phyloP scores from a whole-genome alignment of 2,329 filamentous ascomycete genomes.

The Fusarium paranaense region DNA sequence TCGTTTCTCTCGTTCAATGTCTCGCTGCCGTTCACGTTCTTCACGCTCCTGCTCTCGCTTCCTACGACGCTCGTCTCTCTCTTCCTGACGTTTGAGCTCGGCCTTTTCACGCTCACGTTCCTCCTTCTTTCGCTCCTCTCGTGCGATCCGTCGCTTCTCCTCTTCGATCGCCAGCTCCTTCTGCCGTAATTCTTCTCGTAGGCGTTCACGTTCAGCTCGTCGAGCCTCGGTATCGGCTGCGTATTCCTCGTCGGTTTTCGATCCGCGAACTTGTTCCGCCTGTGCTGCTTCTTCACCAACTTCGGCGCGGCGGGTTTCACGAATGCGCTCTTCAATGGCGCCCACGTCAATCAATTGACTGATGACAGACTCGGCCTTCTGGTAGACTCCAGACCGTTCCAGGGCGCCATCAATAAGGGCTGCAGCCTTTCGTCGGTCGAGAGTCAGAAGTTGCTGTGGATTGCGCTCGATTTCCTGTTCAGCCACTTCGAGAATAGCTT shows the following conservation, averaged over 20 bases:
- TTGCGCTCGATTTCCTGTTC: slow-evolving; percentile 82
- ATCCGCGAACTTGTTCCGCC: slow-evolving; percentile 72
- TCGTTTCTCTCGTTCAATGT: slow-evolving; percentile 54
- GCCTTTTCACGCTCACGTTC: slow-evolving; percentile 63
- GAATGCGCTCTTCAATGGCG: slow-evolving; percentile 76
- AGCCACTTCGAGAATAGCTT: slow-evolving; percentile 76
- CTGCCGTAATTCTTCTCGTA: slow-evolving; percentile 69
- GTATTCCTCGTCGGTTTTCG: slow-evolving; percentile 81
- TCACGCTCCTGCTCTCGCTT: slow-evolving; percentile 67
- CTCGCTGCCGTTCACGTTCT: slow-evolving; percentile 63
- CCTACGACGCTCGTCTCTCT: slow-evolving; percentile 61
- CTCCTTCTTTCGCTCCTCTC: slow-evolving; percentile 65
- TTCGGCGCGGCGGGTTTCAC: slow-evolving; percentile 74
- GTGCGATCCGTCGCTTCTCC: slow-evolving; percentile 69
- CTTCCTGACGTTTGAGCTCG: slow-evolving; percentile 62
- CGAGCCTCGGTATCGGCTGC: slow-evolving; percentile 73
- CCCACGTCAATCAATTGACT: slow-evolving; percentile 74
- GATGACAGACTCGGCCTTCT: slow-evolving; percentile 75
- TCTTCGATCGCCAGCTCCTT: slow-evolving; percentile 71
- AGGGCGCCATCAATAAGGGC: slow-evolving; percentile 82
- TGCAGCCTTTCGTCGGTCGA: slow-evolving; percentile 79
- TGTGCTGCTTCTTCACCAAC: slow-evolving; percentile 77
- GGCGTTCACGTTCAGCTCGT: slow-evolving; percentile 69
- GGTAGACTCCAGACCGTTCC: slow-evolving; percentile 81
- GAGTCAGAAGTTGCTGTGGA: slow-evolving; percentile 75